Evolutionary conservation across 169 alveolate species (phyloP), one percentile per base, ranked within the genome.

Genomic region (Eimeria tenella): DNA sequence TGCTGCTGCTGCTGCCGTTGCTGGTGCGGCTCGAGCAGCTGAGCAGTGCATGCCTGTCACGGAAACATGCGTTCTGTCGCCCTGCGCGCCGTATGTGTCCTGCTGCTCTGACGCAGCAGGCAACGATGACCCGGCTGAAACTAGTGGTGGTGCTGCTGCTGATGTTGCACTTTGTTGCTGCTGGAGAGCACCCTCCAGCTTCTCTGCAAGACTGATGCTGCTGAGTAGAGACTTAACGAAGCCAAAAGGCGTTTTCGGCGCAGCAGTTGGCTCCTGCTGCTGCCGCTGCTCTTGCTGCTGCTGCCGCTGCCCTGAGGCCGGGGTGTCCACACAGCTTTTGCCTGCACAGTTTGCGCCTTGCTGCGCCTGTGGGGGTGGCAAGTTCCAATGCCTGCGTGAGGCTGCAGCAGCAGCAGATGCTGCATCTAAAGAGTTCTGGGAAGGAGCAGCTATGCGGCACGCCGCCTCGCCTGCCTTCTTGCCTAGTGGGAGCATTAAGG

Each of bases 221-320:
- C 88, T 55, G 8, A 79, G 88, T 50, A 79, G 88, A 42, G 88
- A 79, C 15, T 52, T n/a, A 17, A 55, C 88, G 52, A 79, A 79
- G 42, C 71, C 88, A 7, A 79, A 53, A 11, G 88, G 71, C 62
- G 71, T 79, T 13, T 50, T 53, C 23, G 71, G 15, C 4, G 68
- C 52, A 25, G 65, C 71, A 15, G 49, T 42, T 17, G 58, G 50
- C 52, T 79, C 25, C 70, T 79, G 71, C 53, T 79, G 88, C 71
- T 77, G 63, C 87, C 17, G 87, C 87, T 79, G 88, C 52, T 17
- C 70, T n/a, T 49, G 86, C 63, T 19, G 88, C 70, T 53, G 88
- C 88, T 53, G 65, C 88, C 13, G 50, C 52, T 19, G 71, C 77
- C 9, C 25, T 4, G 52, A 21, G 49, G 77, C 42, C 42, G 42